Conservation (phyloP, 129 eudicot species). For the Ambrosia trifida region DNA sequence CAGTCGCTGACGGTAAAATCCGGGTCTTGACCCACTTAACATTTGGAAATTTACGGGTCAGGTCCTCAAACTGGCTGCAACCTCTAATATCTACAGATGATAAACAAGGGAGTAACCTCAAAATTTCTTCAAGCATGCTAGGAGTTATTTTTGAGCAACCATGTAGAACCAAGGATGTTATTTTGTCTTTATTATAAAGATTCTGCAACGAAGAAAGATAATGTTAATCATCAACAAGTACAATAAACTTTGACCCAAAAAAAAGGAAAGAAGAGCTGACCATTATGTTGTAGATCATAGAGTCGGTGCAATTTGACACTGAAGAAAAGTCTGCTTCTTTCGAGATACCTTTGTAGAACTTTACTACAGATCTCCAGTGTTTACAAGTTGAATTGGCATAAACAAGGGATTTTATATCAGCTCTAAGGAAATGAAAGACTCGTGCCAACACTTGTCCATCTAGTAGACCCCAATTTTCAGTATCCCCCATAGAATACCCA, state of each 20-base stretch:
- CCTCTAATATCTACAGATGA: conserved; percentile 82
- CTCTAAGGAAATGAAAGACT: conserved; percentile 78
- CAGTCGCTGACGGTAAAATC: conserved; percentile 40
- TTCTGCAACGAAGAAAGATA: conserved; percentile 51
- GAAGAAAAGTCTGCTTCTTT: conserved; percentile 66
- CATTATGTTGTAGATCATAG: conserved; percentile 58
- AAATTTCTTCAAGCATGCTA: conserved; percentile 62
- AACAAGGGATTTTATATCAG: conserved; percentile 69
- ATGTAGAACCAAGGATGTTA: conserved; percentile 63
- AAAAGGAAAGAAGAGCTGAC: conserved; percentile 36
- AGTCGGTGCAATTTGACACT: conserved; percentile 63
- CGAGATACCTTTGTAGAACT: conserved; percentile 62
- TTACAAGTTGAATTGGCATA: conserved; percentile 77
- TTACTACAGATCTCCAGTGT: conserved; percentile 79
- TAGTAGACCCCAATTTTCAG: conserved; percentile 72
- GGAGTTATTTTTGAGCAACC: conserved; percentile 80
- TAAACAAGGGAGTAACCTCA: conserved; percentile 58
- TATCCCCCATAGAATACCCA: conserved; percentile 24
- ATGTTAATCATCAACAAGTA: background rate
- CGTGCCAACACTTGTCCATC: conserved; percentile 77
- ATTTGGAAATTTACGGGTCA: conserved; percentile 61
- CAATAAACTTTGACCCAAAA: background rate
- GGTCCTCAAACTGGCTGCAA: conserved; percentile 84
- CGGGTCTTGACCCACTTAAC: conserved; percentile 66
- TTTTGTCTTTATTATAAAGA: conserved; percentile 69